phyloP scores from a whole-genome alignment of 2,329 filamentous ascomycete genomes.

The Cercospora sesami region DNA sequence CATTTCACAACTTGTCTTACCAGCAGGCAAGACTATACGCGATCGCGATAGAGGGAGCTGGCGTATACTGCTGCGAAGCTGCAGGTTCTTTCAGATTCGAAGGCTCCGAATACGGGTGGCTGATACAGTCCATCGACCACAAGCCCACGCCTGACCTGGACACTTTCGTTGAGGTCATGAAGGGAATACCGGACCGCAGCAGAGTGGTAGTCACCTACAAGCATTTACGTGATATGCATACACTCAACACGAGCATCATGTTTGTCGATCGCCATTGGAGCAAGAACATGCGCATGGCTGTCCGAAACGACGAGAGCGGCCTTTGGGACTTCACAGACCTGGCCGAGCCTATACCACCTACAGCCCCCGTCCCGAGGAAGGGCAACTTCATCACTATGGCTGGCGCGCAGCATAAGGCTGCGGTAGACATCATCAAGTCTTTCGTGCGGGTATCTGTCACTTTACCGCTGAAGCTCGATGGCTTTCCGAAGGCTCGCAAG shows the following conservation, averaged over 20 bases:
- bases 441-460: conserved; percentile 91
- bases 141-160: conserved; percentile 85
- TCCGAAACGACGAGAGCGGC: conserved; percentile 84
- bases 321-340: conserved; percentile 94
- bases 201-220: conserved; percentile 94
- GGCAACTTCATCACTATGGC: conserved; percentile 91
- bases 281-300: conserved; percentile 87
- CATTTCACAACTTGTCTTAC: conserved; percentile 95
- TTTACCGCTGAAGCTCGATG: conserved; percentile 94
- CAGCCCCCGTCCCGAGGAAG: conserved; percentile 69
- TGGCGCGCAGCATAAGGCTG: conserved; percentile 81
- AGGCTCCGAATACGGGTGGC: conserved; percentile 85
- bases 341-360: conserved; percentile 73
- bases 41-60: conserved; percentile 72
- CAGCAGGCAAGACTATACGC: conserved; percentile 96
- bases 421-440: conserved; percentile 89
- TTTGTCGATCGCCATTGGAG: conserved; percentile 96
- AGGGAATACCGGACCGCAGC: conserved; percentile 74
- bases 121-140: conserved; percentile 89
- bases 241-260: conserved; percentile 86
- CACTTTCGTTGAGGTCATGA: conserved; percentile 88
- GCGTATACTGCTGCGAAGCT: conserved; percentile 92
- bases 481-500: conserved; percentile 92
- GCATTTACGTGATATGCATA: conserved; percentile 91
- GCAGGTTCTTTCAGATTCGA: conserved; percentile 95